Base-by-base conservation (phyloP, 2,329 filamentous ascomycete genomes). In the Fusarium floridanum region DNA sequence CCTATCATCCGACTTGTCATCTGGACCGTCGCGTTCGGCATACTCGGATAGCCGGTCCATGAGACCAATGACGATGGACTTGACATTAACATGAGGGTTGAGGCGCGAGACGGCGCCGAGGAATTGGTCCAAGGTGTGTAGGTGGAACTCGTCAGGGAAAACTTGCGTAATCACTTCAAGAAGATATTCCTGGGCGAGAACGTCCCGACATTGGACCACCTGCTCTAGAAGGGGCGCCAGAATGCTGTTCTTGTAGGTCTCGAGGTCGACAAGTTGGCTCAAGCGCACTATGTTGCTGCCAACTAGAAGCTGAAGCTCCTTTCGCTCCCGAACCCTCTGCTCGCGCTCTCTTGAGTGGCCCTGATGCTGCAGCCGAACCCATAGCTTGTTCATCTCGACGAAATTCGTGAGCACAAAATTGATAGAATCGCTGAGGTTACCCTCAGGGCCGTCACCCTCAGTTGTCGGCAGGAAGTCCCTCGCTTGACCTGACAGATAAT, bases 331-430 rank as follows among this genome's bases (percentile, higher is more conserved):
- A 67, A 95, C 98, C 78, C 97, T 90, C 85, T 97, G 93, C 74
- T 99, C 97, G 62, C 97, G 89, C 84, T 99, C 97, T 79, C 96
- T 90, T 43, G 97, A 99, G 81, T 98, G 97, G 29, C 97, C 97
- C 82, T 99, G 97, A 83, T 99, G 97, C 83, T 99, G 97, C 80
- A 98, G 86, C 50, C 97, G 92, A 73, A 99, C 97, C 97, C 97
- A 99, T 37, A 99, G 89, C 88, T 99, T 99, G 86, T 99, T 99
- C 97, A 99, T 99, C 85, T 99, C 97, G 77, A 99, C 97, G 81
- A 99, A 99, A 80, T 99, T 99, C 70, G 97, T 99, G 80, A 99
- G 86, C 65, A 98, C 93, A 81, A 99, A 99, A 86, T 95, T 98
- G 85, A 99, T 98, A 39, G 95, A 98, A 84, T 99, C 97, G 83